A percentile compares a stretch with the other conserved stretches of the same genome.
phyloP scores from a whole-genome alignment of 1,284 basidiomycete genomes.

The Papiliotrema fonsecae region DNA sequence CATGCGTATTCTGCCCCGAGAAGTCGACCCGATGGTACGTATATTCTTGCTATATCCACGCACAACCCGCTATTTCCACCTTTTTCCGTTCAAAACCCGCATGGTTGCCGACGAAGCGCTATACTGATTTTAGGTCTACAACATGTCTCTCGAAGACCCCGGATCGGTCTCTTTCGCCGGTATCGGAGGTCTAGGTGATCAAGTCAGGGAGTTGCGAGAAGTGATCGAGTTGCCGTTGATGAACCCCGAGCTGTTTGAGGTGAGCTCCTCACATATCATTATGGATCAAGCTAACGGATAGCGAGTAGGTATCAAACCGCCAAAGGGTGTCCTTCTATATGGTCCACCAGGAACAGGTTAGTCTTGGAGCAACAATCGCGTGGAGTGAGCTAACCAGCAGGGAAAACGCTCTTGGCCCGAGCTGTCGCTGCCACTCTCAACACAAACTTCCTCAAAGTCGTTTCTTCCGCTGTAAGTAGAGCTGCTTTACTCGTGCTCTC shows the following conservation, averaged over 20 bases:
- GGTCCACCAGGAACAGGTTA: slow-evolving; percentile 89
- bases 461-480: slow-evolving; percentile 71
- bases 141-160: slow-evolving; percentile 98
- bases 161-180: slow-evolving; percentile 93
- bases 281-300: slow-evolving; percentile 30
- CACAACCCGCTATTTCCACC: no score
- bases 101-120: not conserved
- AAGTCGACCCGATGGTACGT: slow-evolving; percentile 83
- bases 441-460: slow-evolving; percentile 98
- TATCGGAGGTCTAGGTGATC: slow-evolving; percentile 92
- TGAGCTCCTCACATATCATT: slow-evolving; percentile 12
- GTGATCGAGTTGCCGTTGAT: slow-evolving; percentile 94
- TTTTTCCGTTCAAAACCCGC: no score
- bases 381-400: slow-evolving; percentile 3
- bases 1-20: slow-evolving; percentile 95
- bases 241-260: slow-evolving; percentile 86
- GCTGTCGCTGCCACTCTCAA: slow-evolving; percentile 94
- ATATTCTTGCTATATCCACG: not conserved
- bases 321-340: slow-evolving; percentile 94
- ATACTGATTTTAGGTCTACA: slow-evolving; percentile 60
- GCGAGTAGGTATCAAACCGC: slow-evolving; percentile 94
- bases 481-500: not conserved
- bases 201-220: slow-evolving; percentile 94
- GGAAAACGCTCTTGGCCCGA: slow-evolving; percentile 87
- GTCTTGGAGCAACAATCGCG: no score